A percentile compares a stretch with the other conserved stretches of the same genome.
Conservation (phyloP, 805 yeast species). For the Candida namnaoensis region DNA sequence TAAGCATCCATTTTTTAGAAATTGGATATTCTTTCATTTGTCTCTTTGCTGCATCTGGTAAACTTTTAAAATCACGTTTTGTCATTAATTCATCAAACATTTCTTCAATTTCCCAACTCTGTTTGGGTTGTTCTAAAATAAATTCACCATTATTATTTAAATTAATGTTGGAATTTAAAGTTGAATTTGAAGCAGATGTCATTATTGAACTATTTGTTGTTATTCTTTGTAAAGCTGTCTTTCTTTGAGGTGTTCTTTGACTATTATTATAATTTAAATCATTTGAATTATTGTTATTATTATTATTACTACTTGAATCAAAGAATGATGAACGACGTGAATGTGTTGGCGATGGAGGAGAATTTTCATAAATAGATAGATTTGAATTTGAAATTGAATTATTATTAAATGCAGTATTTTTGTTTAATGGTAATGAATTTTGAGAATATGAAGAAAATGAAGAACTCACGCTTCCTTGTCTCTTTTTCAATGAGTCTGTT, state of each 20-base stretch:
- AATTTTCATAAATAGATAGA: conserved; percentile 9
- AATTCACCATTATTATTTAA: conserved; percentile 7
- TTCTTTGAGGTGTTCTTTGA: conserved; percentile 10
- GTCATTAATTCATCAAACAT: conserved; percentile 77
- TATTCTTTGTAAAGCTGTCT: conserved; percentile 14
- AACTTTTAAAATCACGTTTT: conserved; percentile 63
- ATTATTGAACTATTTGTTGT: conserved; percentile 12
- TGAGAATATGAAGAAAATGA: conserved; percentile 15
- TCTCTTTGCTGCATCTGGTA: conserved; percentile 64
- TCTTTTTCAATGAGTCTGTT: conserved; percentile 1
- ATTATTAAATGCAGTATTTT: conserved; percentile 16
- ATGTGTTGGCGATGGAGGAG: conserved; percentile 15
- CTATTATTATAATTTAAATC: conserved; percentile 1
- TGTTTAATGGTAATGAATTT: conserved; percentile 16
- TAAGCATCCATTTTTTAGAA: conserved; percentile 86
- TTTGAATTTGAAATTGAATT: conserved; percentile 2
- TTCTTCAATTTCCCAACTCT: conserved; percentile 57
- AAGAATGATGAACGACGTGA: conserved; percentile 19
- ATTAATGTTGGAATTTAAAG: background rate
- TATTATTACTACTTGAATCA: conserved; percentile 1
- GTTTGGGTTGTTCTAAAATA: conserved; percentile 56
- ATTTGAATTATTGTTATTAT: background rate
- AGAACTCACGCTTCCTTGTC: conserved; percentile 17
- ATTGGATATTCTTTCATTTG: conserved; percentile 70
- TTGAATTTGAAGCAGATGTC: conserved; percentile 4